phyloP scores from a whole-genome alignment of 169 alveolate species.

The Plasmodium chabaudi region DNA sequence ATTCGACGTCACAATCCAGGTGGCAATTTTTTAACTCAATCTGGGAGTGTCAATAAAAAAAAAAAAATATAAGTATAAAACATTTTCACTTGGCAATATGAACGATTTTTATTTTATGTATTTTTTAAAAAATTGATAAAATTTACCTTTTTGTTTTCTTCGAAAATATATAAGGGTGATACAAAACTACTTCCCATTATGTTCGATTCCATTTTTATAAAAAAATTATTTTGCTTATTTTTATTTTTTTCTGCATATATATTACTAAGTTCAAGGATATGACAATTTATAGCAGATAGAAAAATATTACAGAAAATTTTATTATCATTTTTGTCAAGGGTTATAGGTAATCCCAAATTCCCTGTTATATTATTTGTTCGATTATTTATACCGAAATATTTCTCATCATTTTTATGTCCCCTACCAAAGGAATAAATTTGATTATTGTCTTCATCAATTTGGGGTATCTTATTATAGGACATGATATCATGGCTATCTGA shows the following conservation, averaged over 20 bases:
- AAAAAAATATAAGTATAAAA: not conserved
- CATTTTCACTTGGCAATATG: not conserved
- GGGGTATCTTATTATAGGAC: no score
- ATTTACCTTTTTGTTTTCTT: slow-evolving; percentile 29
- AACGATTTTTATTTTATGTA: not conserved
- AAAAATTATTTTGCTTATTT: slow-evolving; percentile 34
- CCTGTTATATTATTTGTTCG: no score
- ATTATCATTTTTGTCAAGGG: not conserved
- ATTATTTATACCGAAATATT: no score
- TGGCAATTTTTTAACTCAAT: slow-evolving; percentile 55
- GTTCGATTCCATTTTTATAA: slow-evolving; percentile 37
- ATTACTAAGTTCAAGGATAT: slow-evolving; percentile 53
- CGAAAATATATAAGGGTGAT: slow-evolving; percentile 24
- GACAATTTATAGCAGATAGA: slow-evolving; percentile 42
- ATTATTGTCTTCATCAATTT: no score
- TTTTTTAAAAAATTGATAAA: not conserved
- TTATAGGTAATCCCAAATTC: no score
- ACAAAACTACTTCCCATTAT: slow-evolving; percentile 2
- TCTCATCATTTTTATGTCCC: no score
- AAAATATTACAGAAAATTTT: slow-evolving; percentile 14
- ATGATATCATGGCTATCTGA: no score
- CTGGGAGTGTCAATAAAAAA: slow-evolving; percentile 2
- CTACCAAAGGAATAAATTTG: no score
- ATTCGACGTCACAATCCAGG: slow-evolving; percentile 21
- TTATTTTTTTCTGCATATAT: slow-evolving; percentile 63